Conservation (phyloP, 495 filamentous ascomycete genomes). For the Neurospora sublineolata region DNA sequence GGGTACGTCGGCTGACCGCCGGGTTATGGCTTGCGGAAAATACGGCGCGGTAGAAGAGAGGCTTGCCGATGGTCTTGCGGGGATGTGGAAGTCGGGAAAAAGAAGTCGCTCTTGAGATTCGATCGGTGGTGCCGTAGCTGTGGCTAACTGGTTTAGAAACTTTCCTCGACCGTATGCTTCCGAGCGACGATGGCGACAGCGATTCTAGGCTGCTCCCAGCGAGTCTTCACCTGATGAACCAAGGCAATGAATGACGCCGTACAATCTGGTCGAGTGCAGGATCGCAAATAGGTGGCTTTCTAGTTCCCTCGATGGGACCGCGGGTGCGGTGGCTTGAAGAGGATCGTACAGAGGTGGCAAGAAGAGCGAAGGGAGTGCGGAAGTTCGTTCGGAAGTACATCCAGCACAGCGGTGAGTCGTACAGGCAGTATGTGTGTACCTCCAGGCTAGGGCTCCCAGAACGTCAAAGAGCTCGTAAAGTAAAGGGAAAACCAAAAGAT, state of each 20-base stretch:
- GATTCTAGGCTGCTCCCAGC: slow-evolving; percentile 1
- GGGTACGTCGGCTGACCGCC: background rate
- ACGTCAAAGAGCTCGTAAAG: background rate
- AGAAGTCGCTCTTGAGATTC: background rate
- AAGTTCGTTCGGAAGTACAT: slow-evolving; percentile 6
- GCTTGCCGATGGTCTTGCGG: background rate
- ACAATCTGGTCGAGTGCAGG: slow-evolving; percentile 12
- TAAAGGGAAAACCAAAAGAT: slow-evolving; percentile 3
- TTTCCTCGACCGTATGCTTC: background rate
- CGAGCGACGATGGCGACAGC: background rate
- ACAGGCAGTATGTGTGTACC: slow-evolving; percentile 11
- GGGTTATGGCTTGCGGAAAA: background rate
- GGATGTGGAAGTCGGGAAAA: background rate
- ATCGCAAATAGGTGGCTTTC: slow-evolving; percentile 12
- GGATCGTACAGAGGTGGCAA: slow-evolving; percentile 16
- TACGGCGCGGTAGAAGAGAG: background rate
- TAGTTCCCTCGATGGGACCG: slow-evolving; percentile 14
- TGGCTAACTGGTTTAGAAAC: background rate
- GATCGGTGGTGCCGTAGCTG: background rate
- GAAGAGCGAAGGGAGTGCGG: slow-evolving; percentile 3
- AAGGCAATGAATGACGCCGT: slow-evolving; percentile 13
- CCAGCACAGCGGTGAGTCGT: slow-evolving; percentile 9
- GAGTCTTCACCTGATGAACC: slow-evolving; percentile 4
- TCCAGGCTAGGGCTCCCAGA: background rate
- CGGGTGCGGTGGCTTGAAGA: slow-evolving; percentile 14